Base-by-base conservation (phyloP, 2,329 filamentous ascomycete genomes). In the Colletotrichum sublineola region DNA sequence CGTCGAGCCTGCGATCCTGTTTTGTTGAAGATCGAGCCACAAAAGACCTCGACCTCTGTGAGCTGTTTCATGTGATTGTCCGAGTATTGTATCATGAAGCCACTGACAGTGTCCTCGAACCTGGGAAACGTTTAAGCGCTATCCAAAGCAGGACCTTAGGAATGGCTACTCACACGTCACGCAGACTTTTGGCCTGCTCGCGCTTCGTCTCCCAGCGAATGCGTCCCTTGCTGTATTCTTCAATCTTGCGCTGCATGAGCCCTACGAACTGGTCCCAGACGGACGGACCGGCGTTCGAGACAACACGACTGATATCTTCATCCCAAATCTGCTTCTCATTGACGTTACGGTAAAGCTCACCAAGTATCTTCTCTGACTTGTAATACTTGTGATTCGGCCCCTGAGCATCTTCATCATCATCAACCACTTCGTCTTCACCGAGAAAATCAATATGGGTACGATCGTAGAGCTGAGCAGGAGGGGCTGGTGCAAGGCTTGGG, bases 241-340 rank as follows among this genome's bases (percentile, higher is more conserved):
- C 48, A 46, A 81, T 81, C 46, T 81, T 75, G 0, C 74, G 57
- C 2, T 73, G 44, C 15, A 84, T 77, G 9, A 78, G 74, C 0
- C 48, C 63, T 3, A 85, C 64, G 1, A 89, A 71, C 8, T 82
- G 77, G 3, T 83, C 79, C 85, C 86, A 89, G 2, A 89, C 81
- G 0, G 82, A 81, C 0, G 76, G 69, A 0, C 80, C 80, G 1
- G 60, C 71, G 14, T 62, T 76, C 9, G 75, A 76, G 5, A 79
- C 74, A 0, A 62, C 75, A 18, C 78, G 77, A 56, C 79, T 82
- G 50, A 87, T 85, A 20, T 90, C 80, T 6, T 87, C 79, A 11
- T 80, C 76, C 84, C 91, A 92, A 55, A 95, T 92, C 64, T 87
- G 86, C 57, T 86, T 85, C 79, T 96, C 94, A 75, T 97, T 90